Evolutionary conservation across 2,329 filamentous ascomycete species (phyloP).

Genomic region (Pyrenophora tritici-repentis): DNA sequence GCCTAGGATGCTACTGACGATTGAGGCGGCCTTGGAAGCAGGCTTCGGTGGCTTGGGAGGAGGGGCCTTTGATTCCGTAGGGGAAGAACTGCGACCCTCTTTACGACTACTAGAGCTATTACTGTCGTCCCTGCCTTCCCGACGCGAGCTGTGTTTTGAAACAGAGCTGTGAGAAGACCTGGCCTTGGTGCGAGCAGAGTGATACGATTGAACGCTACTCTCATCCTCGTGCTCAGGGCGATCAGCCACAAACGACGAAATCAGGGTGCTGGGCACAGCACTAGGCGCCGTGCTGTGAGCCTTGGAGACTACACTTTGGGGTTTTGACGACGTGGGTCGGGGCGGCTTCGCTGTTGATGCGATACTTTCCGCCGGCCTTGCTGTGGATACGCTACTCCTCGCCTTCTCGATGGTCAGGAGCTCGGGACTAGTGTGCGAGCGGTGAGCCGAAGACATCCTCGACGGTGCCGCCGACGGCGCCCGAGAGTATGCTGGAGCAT

Average conservation of each 20-base stretch:
- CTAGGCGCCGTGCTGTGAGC: constrained; percentile 8
- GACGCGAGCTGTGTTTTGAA: constrained; percentile 34
- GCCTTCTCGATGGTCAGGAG: constrained; percentile 30
- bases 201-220: constrained; percentile 42
- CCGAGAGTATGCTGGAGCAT: constrained; percentile 41
- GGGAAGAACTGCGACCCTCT: constrained; percentile 27
- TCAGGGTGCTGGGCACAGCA: constrained; percentile 38
- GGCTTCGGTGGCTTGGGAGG: constrained; percentile 24
- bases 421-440: constrained; percentile 41
- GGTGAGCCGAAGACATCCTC: constrained; percentile 29
- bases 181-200: constrained; percentile 42
- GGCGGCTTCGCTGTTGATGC: constrained; percentile 13
- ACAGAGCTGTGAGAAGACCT: constrained; percentile 36
- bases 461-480: constrained; percentile 33
- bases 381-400: constrained; percentile 24
- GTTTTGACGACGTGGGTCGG: constrained; percentile 6
- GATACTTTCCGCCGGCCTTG: constrained; percentile 20
- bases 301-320: constrained; percentile 18
- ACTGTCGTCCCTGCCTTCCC: constrained; percentile 14
- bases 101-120: constrained; percentile 25
- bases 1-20: constrained; percentile 46
- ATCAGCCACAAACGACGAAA: constrained; percentile 46
- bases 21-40: constrained; percentile 36
- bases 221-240: constrained; percentile 33
- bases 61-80: constrained; percentile 27